Conservation (phyloP, 192 early-diverging fungal genomes). For the Coemansia sp. region DNA sequence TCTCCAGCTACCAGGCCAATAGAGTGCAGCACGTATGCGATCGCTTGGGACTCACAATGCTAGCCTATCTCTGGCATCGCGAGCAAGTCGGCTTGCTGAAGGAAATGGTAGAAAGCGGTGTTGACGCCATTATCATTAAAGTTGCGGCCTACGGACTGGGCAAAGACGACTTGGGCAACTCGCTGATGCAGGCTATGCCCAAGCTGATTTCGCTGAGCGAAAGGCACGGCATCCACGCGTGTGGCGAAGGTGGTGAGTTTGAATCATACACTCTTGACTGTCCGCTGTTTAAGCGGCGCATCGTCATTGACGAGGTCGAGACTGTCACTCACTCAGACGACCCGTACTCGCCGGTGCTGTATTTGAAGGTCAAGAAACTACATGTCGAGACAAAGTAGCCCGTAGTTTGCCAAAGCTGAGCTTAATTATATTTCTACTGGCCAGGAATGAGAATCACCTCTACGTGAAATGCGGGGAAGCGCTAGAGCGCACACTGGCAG, state of each 20-base stretch:
- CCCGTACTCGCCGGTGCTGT: conserved; percentile 76
- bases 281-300: conserved; percentile 81
- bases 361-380: conserved; percentile 66
- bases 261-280: conserved; percentile 91
- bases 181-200: conserved; percentile 74
- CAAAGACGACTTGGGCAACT: conserved; percentile 60
- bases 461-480: background rate
- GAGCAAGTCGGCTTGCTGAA: conserved; percentile 76
- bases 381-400: conserved; percentile 64
- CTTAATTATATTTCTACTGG: too few species aligned
- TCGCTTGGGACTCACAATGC: conserved; percentile 75
- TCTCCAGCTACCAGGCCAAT: conserved; percentile 96
- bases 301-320: conserved; percentile 69
- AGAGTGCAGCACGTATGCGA: conserved; percentile 93
- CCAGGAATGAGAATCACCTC: background rate
- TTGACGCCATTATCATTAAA: conserved; percentile 88
- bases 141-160: conserved; percentile 84
- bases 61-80: conserved; percentile 87
- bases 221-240: conserved; percentile 79
- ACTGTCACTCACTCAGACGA: conserved; percentile 77
- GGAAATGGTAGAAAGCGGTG: conserved; percentile 76
- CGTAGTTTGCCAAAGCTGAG: too few species aligned
- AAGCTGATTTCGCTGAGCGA: conserved; percentile 62
- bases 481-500: too few species aligned
- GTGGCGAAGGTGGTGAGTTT: conserved; percentile 98